Conservation (phyloP, 345 rosid genomes). For the Limnanthes douglasii region DNA sequence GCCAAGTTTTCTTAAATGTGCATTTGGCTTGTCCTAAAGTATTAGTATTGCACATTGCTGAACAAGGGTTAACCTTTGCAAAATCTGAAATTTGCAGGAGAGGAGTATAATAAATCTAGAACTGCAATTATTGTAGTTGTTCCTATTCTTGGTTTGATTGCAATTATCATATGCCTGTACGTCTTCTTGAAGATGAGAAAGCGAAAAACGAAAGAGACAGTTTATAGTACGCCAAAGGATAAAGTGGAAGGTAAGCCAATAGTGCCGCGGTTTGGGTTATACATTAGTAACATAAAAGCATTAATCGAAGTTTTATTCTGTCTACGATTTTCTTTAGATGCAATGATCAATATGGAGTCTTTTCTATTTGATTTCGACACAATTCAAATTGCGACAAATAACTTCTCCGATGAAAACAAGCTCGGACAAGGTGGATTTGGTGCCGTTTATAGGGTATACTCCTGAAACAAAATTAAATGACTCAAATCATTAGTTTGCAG, state of each 20-base stretch:
- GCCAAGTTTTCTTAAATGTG: too few relatives aligned
- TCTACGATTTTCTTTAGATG: conserved; percentile 2
- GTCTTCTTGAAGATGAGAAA: conserved; percentile 1
- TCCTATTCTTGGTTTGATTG: neutral
- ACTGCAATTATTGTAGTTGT: conserved; percentile 4
- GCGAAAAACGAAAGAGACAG: neutral
- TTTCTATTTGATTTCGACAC: conserved; percentile 10
- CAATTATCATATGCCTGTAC: conserved; percentile 1
- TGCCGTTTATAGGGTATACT: conserved; percentile 15
- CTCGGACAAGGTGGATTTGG: conserved; percentile 19
- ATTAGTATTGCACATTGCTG: too few relatives aligned
- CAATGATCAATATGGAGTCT: neutral
- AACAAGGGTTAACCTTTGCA: neutral
- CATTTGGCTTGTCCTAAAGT: too few relatives aligned
- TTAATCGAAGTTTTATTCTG: neutral
- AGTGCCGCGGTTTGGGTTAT: neutral
- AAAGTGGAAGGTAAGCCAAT: too few relatives aligned
- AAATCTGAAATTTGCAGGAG: conserved; percentile 6
- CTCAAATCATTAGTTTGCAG: neutral
- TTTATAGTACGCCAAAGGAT: conserved; percentile 4
- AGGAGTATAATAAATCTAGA: neutral
- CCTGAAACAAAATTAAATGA: neutral
- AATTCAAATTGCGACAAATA: conserved; percentile 5
- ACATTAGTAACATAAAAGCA: too few relatives aligned
- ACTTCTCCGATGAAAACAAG: conserved; percentile 12